Percentiles rank a stretch among this genome's conserved stretches.
Evolutionary conservation across 2,329 filamentous ascomycete species (phyloP).

Genomic region (Phialophora verrucosa): DNA sequence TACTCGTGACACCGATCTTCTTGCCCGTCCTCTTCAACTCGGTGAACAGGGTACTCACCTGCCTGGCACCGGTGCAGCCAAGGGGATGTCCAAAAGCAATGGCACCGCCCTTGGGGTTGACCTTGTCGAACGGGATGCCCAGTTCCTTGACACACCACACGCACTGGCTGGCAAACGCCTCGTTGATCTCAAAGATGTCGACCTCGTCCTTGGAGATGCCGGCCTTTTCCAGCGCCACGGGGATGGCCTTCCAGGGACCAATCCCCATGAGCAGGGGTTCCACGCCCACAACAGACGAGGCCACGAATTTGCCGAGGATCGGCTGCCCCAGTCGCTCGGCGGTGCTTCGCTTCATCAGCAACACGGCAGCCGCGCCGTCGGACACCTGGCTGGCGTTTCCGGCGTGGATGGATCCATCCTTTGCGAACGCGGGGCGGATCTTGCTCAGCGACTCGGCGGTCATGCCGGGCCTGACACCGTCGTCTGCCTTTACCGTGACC

Average conservation of each 20-base stretch:
- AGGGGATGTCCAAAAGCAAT: slow-evolving; percentile 96
- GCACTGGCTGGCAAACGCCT: slow-evolving; percentile 95
- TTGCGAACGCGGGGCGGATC: slow-evolving; percentile 87
- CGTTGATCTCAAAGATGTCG: slow-evolving; percentile 98
- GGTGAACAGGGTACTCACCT: slow-evolving; percentile 89
- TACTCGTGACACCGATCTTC: slow-evolving; percentile 88
- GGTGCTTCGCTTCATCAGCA: slow-evolving; percentile 92
- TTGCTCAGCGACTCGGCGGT: slow-evolving; percentile 88
- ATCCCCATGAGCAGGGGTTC: slow-evolving; percentile 94
- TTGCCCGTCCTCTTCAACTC: slow-evolving; percentile 84
- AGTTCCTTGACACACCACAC: slow-evolving; percentile 92
- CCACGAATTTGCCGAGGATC: slow-evolving; percentile 91
- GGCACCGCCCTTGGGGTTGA: slow-evolving; percentile 96
- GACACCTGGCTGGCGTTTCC: slow-evolving; percentile 96
- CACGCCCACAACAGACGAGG: slow-evolving; percentile 84
- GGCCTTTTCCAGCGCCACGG: slow-evolving; percentile 84
- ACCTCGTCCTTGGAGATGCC: slow-evolving; percentile 88
- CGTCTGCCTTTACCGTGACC: slow-evolving; percentile 82
- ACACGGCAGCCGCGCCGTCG: slow-evolving; percentile 91
- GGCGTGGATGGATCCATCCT: slow-evolving; percentile 91
- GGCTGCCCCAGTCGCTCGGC: slow-evolving; percentile 86
- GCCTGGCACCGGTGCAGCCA: slow-evolving; percentile 86
- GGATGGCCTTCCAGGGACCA: slow-evolving; percentile 94
- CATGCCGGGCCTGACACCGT: slow-evolving; percentile 83
- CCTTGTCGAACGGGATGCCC: slow-evolving; percentile 78